Conservation (phyloP, 495 filamentous ascomycete species). For the Penicillium daleae region DNA sequence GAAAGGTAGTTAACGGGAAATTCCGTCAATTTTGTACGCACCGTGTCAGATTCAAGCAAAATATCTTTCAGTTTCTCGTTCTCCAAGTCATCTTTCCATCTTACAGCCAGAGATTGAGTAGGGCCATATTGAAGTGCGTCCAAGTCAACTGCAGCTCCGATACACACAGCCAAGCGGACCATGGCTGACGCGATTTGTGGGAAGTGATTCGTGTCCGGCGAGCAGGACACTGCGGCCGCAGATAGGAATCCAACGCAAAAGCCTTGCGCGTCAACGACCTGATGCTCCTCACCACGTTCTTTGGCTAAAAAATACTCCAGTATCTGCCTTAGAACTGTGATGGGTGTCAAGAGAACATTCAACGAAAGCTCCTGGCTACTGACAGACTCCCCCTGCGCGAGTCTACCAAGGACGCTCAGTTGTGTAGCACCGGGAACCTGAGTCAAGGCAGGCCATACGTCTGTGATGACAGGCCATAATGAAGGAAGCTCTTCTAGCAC, state of each 20-base stretch:
- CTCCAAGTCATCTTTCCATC: not conserved
- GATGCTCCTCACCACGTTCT: not conserved
- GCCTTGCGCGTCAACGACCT: not conserved
- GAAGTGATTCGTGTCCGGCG: not conserved
- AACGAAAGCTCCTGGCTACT: not conserved
- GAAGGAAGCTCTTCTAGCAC: not conserved
- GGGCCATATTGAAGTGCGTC: not conserved
- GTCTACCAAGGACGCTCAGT: not conserved
- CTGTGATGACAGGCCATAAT: not conserved
- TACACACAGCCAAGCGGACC: not conserved
- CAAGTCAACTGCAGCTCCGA: not conserved
- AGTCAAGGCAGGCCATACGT: not conserved
- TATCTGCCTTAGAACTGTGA: not conserved
- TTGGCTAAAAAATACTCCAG: not conserved
- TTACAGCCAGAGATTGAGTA: not conserved
- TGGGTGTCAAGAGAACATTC: not conserved
- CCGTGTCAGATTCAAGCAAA: not conserved
- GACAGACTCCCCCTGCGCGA: not conserved
- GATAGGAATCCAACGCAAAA: not conserved
- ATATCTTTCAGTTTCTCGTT: not conserved
- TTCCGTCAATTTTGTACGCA: not conserved
- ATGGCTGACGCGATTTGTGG: not conserved
- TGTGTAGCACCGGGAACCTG: not conserved
- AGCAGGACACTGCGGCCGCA: not conserved
- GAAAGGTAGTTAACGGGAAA: not conserved